These are phyloP conservation scores for Ganoderma lucidum DNA, from an alignment of 1,284 basidiomycete genomes.

Conservation along the genomic window DNA sequence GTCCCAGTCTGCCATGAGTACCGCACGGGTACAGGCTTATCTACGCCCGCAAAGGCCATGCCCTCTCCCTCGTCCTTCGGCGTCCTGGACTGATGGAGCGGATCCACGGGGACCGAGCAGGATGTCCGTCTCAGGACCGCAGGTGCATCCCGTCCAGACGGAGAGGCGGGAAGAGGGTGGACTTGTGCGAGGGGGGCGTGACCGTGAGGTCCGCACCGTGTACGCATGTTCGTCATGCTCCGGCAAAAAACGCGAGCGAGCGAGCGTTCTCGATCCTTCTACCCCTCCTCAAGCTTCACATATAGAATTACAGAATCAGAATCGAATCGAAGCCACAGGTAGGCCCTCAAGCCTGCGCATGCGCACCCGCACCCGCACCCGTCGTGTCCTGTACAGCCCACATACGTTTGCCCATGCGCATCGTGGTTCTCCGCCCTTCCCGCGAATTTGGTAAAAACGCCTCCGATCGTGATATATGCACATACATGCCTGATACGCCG, in stretches of 20 bases:
- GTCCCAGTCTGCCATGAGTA: not conserved
- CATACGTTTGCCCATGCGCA: too few relatives aligned
- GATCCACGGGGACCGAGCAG: constrained; percentile 11
- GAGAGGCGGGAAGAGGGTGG: not conserved
- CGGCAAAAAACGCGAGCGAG: constrained; percentile 4
- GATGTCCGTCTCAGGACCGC: not conserved
- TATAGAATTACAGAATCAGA: not conserved
- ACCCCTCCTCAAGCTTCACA: not conserved
- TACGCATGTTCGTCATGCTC: constrained; percentile 17
- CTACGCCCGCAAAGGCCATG: not conserved
- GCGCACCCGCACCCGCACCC: not conserved
- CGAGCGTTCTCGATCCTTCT: constrained; percentile 22
- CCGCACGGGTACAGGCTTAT: not conserved
- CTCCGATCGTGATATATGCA: not conserved
- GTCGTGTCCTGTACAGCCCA: not conserved
- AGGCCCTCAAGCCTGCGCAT: constrained; percentile 1
- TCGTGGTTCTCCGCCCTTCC: not conserved
- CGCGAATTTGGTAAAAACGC: not conserved
- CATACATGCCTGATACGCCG: not conserved
- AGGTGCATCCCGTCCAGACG: not conserved
- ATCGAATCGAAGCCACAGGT: not conserved
- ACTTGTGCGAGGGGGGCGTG: constrained; percentile 16
- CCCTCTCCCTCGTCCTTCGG: not conserved
- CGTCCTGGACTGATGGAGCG: constrained; percentile 8
- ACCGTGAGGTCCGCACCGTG: constrained; percentile 28